Conservation (phyloP, 1,284 basidiomycete species). For the Malassezia brasiliensis region DNA sequence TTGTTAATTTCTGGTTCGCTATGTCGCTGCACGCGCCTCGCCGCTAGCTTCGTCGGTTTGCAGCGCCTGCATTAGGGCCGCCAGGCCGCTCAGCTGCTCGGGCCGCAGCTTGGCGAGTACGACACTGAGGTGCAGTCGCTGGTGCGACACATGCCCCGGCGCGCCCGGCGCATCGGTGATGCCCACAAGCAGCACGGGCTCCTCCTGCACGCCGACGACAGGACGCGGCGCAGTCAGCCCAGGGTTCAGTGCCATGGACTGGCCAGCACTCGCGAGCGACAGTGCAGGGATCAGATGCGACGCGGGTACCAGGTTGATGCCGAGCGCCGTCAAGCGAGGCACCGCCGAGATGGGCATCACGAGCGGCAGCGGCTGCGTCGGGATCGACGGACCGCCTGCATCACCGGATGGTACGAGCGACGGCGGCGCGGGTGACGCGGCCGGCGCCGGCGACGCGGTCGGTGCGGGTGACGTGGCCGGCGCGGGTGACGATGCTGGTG, state of each 20-base stretch:
- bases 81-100: conserved; percentile 37
- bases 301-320: conserved; percentile 35
- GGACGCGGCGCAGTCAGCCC: conserved; percentile 27
- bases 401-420: conserved; percentile 1
- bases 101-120: conserved; percentile 39
- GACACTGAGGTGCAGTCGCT: conserved; percentile 41
- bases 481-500: not conserved
- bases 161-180: conserved; percentile 29
- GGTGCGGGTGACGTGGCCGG: not conserved
- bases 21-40: not conserved
- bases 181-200: conserved; percentile 39
- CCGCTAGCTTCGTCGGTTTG: conserved; percentile 24
- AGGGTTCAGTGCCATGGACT: conserved; percentile 14
- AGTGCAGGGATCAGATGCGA: conserved; percentile 34
- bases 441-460: not conserved
- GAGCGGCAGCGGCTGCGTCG: conserved; percentile 40
- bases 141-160: conserved; percentile 18
- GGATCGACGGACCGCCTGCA: conserved; percentile 22
- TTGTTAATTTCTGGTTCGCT: not conserved
- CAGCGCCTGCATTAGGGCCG: conserved; percentile 38
- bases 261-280: conserved; percentile 21
- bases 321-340: conserved; percentile 31
- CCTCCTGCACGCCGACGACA: conserved; percentile 30
- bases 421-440: not conserved
- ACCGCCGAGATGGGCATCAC: conserved; percentile 40